Evolutionary conservation across 2,329 filamentous ascomycete genomes (phyloP), one percentile per base, ranked within the genome.

Genomic region (Hymenoscyphus salicellus): DNA sequence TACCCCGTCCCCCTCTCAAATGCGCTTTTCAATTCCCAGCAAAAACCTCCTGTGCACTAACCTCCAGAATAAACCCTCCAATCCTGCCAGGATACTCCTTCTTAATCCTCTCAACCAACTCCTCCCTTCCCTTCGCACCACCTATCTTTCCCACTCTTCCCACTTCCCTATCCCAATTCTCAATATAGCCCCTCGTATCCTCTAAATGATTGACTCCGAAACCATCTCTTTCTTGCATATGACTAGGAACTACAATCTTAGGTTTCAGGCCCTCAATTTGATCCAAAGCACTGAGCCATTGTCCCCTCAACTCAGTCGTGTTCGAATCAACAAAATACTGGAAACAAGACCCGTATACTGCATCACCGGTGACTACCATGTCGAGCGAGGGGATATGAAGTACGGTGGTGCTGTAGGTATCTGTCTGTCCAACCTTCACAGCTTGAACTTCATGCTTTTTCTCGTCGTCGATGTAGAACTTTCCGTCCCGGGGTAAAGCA

Each of bases 301-400:
- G 28, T 10, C 5, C 16, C 6, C 55, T 17, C 4, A 56, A 26
- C 26, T n/a, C 26, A 17, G 55, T 63, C 1, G 75, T 79, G 52
- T 74, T 75, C 0, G 74, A 72, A 59, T 79, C 77, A 3, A 66
- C 70, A 1, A 79, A 69, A 66, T 73, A 75, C 66, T 77, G 76
- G 56, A 78, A 75, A 5, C 74, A 71, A 26, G 77, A 69, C 0
- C 76, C 76, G 61, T 79, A 79, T 0, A 79, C 75, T 26, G 75
- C 74, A 64, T 80, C 78, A 0, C 79, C 78, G 0, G 72, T 73
- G 1, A 77, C 75, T 0, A 74, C 78, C 5, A 80, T 72, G 3
- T 63, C 65, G 1, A 80, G 58, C 14, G 71, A 68, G 0, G 78
- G 78, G 0, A 78, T 72, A 59, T 74, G 74, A 3, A 80, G 72